phyloP scores from a whole-genome alignment of 352 stramenopile species.

The Pythium brassicae region DNA sequence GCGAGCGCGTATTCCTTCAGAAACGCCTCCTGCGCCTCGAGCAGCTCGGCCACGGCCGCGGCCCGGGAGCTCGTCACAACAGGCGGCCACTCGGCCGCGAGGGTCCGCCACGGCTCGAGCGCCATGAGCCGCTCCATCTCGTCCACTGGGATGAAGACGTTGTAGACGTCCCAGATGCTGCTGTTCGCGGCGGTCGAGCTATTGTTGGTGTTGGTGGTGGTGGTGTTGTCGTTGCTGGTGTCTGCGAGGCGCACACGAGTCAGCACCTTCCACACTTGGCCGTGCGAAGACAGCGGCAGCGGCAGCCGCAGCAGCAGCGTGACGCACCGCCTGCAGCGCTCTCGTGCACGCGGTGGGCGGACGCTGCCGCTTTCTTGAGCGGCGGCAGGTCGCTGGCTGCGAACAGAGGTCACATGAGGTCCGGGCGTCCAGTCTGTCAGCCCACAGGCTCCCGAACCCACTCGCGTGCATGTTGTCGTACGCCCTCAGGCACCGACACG shows the following conservation, averaged over 20 bases:
- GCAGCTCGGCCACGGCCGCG: conserved; percentile 16
- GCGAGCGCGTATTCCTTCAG: conserved; percentile 26
- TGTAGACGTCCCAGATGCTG: conserved; percentile 11
- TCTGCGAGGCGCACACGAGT: not conserved
- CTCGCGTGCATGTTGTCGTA: too few species aligned
- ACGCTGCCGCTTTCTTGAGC: conserved; percentile 2
- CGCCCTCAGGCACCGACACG: too few species aligned
- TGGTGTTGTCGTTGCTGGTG: not conserved
- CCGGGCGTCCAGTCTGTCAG: not conserved
- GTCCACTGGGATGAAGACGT: conserved; percentile 17
- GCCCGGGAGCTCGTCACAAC: conserved; percentile 16
- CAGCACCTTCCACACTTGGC: not conserved
- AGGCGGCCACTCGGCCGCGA: conserved; percentile 20
- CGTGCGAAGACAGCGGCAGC: too few species aligned
- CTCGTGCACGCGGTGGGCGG: not conserved
- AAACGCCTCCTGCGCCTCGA: conserved; percentile 27
- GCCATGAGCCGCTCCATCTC: conserved; percentile 16
- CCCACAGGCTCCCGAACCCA: too few species aligned
- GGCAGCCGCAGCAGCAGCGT: too few species aligned
- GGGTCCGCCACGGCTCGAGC: conserved; percentile 10
- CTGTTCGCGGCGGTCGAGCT: not conserved
- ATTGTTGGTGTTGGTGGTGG: not conserved
- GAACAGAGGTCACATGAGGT: not conserved
- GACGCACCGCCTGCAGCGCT: not conserved
- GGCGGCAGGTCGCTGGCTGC: not conserved